A percentile compares a stretch with the other conserved stretches of the same genome.
phyloP scores from a whole-genome alignment of 495 filamentous ascomycete species.

The Podospora sp. region DNA sequence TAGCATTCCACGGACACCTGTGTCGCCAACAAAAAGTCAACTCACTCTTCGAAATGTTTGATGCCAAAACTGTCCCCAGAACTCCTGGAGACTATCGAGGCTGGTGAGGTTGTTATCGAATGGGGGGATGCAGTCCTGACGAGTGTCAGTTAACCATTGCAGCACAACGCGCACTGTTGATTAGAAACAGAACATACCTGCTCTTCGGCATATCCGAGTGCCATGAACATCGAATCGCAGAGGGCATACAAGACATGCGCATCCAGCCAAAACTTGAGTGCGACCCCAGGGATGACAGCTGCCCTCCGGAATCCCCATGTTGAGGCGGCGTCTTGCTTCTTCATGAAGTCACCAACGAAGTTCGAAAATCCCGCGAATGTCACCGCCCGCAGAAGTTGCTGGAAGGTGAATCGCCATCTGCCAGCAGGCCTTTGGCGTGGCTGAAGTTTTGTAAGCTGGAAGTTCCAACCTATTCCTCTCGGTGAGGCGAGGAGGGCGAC shows the following conservation, averaged over 20 bases:
- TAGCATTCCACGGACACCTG: background rate
- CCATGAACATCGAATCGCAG: background rate
- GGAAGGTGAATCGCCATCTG: background rate
- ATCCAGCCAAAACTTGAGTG: background rate
- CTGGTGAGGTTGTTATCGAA: conserved; percentile 12
- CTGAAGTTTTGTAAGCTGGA: background rate
- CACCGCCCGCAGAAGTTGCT: background rate
- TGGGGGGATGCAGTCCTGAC: conserved; percentile 8
- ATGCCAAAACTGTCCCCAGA: conserved; percentile 15
- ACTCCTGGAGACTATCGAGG: conserved; percentile 16
- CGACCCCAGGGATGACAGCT: background rate
- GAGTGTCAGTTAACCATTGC: background rate
- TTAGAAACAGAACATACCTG: background rate
- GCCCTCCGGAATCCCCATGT: background rate
- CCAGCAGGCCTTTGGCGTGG: background rate
- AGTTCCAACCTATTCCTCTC: conserved; percentile 15
- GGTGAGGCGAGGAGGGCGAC: conserved; percentile 8
- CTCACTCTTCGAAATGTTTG: conserved; percentile 5
- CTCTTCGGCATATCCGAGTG: background rate
- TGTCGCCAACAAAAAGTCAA: background rate
- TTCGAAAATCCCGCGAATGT: background rate
- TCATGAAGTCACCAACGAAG: background rate
- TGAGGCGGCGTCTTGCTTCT: background rate
- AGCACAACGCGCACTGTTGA: background rate
- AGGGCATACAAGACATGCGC: conserved; percentile 5